These are phyloP conservation scores for Trichosporon faecale DNA, from an alignment of 1,284 basidiomycete species.

Conservation along the genomic window DNA sequence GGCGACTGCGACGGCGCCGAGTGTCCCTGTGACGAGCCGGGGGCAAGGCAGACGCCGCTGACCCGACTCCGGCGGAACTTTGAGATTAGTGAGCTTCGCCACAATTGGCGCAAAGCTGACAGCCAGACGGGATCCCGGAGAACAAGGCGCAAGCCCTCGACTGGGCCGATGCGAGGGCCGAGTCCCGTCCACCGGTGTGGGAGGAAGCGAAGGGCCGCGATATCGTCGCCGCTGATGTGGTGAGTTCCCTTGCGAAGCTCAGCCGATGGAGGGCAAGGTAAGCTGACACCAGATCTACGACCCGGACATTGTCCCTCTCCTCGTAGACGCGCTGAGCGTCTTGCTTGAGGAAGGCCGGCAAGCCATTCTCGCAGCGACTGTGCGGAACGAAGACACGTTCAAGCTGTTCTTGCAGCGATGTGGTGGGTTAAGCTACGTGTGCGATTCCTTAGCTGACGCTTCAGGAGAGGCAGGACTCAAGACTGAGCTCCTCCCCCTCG, in stretches of 20 bases:
- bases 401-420: conserved; percentile 40
- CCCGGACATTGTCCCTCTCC: conserved; percentile 46
- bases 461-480: background rate
- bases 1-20: conserved; percentile 50
- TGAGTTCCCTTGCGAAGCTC: conserved; percentile 34
- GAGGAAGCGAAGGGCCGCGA: conserved; percentile 21
- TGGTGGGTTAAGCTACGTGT: conserved; percentile 23
- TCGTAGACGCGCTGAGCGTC: conserved; percentile 40
- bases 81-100: conserved; percentile 34
- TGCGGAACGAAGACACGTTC: conserved; percentile 50
- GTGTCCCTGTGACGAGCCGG: conserved; percentile 45
- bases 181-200: conserved; percentile 30
- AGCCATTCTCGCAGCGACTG: conserved; percentile 49
- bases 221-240: conserved; percentile 52
- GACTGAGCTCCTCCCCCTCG: conserved; percentile 25
- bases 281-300: conserved; percentile 49
- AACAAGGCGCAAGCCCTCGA: conserved; percentile 29
- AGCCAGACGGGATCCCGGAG: conserved; percentile 19
- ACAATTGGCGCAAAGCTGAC: background rate
- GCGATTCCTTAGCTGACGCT: background rate
- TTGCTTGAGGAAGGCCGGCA: conserved; percentile 20
- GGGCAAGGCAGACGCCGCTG: conserved; percentile 35
- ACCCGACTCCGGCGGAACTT: conserved; percentile 37
- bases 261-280: background rate
- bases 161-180: conserved; percentile 36